Base-by-base conservation (phyloP, 2,329 filamentous ascomycete genomes). In the Lojkania enalia region DNA sequence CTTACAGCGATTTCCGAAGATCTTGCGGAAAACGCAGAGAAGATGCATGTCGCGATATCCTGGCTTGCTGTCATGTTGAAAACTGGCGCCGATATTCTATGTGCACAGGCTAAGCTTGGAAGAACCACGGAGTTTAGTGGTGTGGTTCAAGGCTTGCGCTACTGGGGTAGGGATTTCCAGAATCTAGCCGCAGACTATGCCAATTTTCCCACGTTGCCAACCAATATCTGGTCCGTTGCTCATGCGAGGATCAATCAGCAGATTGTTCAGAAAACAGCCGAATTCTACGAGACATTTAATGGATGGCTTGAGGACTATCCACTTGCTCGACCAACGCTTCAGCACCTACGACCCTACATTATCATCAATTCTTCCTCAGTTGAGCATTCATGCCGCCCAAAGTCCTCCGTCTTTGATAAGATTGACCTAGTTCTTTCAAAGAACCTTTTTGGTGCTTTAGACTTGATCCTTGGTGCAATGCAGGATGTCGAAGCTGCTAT, bases 391-490 rank as follows among this genome's bases (percentile, higher is more conserved):
- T n/a, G n/a, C n/a, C n/a, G n/a, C n/a, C 27, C 27, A 39, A 13
- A 15, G 21, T 23, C 23, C 30, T 3, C 29, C 15, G 2, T 40
- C 38, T 7, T 42, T 49, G 2, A 9, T 11, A 5, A 5, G 5
- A 32, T 51, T 1, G 36, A 51, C 4, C 60, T 77, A 14, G 63
- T 70, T 0, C 79, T 90, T 33, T 80, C 83, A 31, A 70, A 77
- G 12, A 73, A 77, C 3, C 68, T 90, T 1, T 80, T 88, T 27
- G 79, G 71, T 1, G 74, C 87, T n/a, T 81, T 86, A 35, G 88
- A 95, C 67, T 81, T 82, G 38, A 80, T 92, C 20, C 82, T 96
- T 2, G 86, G 92, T 25, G 85, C 87, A 1, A 78, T 95, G 36
- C 90, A 96, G 66, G 82, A 85, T 51, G 78, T 87, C 35, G 80